Evolutionary conservation across 2,329 filamentous ascomycete genomes (phyloP), one percentile per base, ranked within the genome.

Genomic region (Pseudocercospora fijiensis): DNA sequence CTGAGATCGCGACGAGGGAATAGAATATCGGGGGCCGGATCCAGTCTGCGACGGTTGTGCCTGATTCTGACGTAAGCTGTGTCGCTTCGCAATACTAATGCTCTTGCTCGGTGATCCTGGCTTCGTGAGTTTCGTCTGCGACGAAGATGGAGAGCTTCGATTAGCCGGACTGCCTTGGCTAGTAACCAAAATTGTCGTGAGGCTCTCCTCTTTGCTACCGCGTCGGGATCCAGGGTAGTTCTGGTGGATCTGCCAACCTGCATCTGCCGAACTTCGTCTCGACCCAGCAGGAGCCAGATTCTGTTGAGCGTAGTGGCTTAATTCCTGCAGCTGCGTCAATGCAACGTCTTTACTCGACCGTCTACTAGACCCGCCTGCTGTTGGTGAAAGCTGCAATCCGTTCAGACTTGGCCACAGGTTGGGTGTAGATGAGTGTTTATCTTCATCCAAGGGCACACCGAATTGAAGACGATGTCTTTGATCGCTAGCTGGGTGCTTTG

Each of bases 261-360:
- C 74, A 63, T 77, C 75, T n/a, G 72, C 71, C 27, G 74, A 76
- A 4, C 74, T 74, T 63, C 75, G 67, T 56, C 75, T 65, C 11
- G 73, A 75, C 18, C 66, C 68, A 10, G 72, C 62, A n/a, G 62
- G 43, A 27, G 66, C 67, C 33, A 74, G 56, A 28, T 64, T 69
- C 11, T 70, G 69, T 45, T 75, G 72, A n/a, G 73, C 69, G 51
- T 68, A 70, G 11, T 70, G 65, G 51, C 66, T 72, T 43, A 70
- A 62, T 45, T 76, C 73, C 45, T 76, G 74, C 33, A 76, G 49
- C 28, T 75, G 72, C 52, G 73, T 74, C 8, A 77, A 69, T 5
- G 75, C 74, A 5, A 75, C 74, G 49, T 77, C 75, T 62, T 77
- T 77, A 58, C 75, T 76, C 5, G 75, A 76, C 41, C 75, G 67